These are phyloP conservation scores for Skeletonema marinoi DNA, from an alignment of 108 stramenopile species.

Conservation along the genomic window DNA sequence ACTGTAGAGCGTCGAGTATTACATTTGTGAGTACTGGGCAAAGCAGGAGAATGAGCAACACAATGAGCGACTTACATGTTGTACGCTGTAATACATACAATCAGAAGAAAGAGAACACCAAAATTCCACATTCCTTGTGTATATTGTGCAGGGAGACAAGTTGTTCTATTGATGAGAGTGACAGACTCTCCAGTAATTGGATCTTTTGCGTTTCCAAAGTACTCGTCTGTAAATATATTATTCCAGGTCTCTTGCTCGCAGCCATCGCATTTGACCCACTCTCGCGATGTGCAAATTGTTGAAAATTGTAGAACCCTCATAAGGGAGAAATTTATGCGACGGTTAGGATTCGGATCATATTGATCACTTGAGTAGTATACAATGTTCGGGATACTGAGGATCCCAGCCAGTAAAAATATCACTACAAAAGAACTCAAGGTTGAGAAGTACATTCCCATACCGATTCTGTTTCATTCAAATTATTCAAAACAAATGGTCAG, in stretches of 20 bases:
- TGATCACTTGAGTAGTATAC: constrained; percentile 25
- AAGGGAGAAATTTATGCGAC: neutral
- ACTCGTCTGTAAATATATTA: constrained; percentile 13
- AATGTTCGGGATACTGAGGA: constrained; percentile 33
- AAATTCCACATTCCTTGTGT: constrained; percentile 60
- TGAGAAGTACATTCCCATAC: constrained; percentile 70
- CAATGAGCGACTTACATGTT: constrained; percentile 2
- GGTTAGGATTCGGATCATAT: constrained; percentile 24
- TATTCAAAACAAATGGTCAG: too few species aligned
- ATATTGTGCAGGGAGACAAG: constrained; percentile 20
- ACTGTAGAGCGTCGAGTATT: neutral
- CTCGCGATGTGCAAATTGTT: constrained; percentile 55
- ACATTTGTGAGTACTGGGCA: neutral
- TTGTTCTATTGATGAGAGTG: constrained; percentile 29
- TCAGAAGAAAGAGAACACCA: constrained; percentile 55
- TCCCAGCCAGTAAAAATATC: constrained; percentile 27
- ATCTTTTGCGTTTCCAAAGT: constrained; percentile 31
- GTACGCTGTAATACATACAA: constrained; percentile 44
- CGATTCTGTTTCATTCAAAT: constrained; percentile 8
- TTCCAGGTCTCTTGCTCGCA: constrained; percentile 20
- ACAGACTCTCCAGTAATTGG: constrained; percentile 5
- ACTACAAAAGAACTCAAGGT: constrained; percentile 27
- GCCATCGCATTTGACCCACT: constrained; percentile 68
- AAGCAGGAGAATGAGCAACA: neutral
- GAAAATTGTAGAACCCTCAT: constrained; percentile 33